Evolutionary conservation across 306 rosid genomes (phyloP), one percentile per base, ranked within the genome.

Genomic region (Erythrophleum fordii): DNA sequence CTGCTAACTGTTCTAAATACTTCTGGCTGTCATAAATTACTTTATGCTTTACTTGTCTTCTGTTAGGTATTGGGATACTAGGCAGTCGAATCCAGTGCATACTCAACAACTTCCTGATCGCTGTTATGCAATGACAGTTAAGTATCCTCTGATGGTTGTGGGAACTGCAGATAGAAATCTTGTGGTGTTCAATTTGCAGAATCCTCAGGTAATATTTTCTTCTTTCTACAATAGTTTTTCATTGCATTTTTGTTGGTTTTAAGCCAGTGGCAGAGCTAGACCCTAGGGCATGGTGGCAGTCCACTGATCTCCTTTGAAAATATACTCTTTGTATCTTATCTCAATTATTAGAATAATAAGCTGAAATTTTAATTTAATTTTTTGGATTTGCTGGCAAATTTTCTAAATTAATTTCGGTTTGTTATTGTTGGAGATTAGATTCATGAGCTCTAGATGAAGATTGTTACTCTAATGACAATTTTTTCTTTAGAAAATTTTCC

Each of bases 31-130:
- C 39, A 48, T 59, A 39, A 66, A 67, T n/a, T 42, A 20, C 20
- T 20, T 22, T 22, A 42, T 68, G 53, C 35, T 41, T 41, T 41
- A 29, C 72, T 35, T 46, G 45, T 20, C 35, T 76, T 35, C 35
- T 53, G 13, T 52, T 58, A 91, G 91, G 83, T 91, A 91, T 68
- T 91, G 95, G 95, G 95, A 89, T 81, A 82, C 87, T 6, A 87
- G 95, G 85, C 95, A 91, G 82, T 73, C 89, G 85, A 91, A 87
- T 81, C 90, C 95, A 25, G 92, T 91, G 73, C 95, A 87, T 76
- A 91, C 90, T 23, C 91, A 87, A 48, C 85, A 80, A 48, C 95
- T 91, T 76, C 91, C 95, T 26, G 95, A 89, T 39, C 91, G 90
- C 22, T 91, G 92, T 80, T 87, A 89, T 85, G 71, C 91, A 18